Evolutionary conservation across 2,329 filamentous ascomycete genomes (phyloP).

Genomic region (Ophiostoma populinum): DNA sequence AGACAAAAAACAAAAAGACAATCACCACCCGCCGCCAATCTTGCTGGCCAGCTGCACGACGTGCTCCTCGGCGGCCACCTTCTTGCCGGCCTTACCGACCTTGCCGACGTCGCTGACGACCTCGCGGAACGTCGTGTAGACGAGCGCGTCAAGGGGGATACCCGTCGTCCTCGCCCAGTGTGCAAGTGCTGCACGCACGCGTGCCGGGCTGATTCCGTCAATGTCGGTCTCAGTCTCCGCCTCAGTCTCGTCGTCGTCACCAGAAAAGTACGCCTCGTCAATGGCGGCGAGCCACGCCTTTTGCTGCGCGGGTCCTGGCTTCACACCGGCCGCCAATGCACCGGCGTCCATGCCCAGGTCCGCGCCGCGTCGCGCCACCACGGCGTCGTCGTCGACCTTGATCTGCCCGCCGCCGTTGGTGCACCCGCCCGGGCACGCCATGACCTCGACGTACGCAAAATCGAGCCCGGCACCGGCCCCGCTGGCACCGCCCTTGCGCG

Average conservation of each 20-base stretch:
- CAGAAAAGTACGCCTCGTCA: slow-evolving; percentile 82
- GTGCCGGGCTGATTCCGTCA: slow-evolving; percentile 46
- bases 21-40: slow-evolving; percentile 82
- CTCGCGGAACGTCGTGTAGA: slow-evolving; percentile 75
- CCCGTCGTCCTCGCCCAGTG: slow-evolving; percentile 63
- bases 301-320: slow-evolving; percentile 60
- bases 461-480: slow-evolving; percentile 38
- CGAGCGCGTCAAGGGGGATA: slow-evolving; percentile 53
- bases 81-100: slow-evolving; percentile 23
- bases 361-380: slow-evolving; percentile 30
- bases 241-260: slow-evolving; percentile 24
- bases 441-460: slow-evolving; percentile 91
- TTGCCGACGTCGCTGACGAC: slow-evolving; percentile 94
- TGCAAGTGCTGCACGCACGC: slow-evolving; percentile 49
- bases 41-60: slow-evolving; percentile 81
- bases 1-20: neutral
- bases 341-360: neutral
- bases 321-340: slow-evolving; percentile 20
- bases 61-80: slow-evolving; percentile 54
- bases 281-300: slow-evolving; percentile 70
- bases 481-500: slow-evolving; percentile 21
- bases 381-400: slow-evolving; percentile 64
- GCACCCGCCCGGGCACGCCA: slow-evolving; percentile 97
- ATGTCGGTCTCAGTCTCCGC: slow-evolving; percentile 20
- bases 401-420: slow-evolving; percentile 96